phyloP scores from a whole-genome alignment of 176 grass and related monocot species.

The Chrysopogon serrulatus region DNA sequence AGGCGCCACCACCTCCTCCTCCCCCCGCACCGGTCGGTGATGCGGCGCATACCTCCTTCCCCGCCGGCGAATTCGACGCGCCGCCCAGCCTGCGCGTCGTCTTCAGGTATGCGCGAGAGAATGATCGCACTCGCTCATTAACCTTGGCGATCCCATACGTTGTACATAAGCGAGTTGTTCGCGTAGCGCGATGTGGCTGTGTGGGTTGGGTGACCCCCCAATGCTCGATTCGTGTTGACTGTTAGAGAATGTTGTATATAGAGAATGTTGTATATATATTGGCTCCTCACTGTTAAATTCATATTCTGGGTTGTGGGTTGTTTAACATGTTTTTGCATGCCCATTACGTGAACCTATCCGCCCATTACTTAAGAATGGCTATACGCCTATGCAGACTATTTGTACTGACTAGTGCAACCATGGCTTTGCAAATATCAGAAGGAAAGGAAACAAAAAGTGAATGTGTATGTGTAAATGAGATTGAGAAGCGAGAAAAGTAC shows the following conservation, averaged over 20 bases:
- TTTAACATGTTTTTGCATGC: neutral
- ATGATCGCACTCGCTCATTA: neutral
- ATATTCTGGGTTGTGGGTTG: neutral
- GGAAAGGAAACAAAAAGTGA: neutral
- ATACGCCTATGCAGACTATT: neutral
- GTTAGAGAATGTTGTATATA: neutral
- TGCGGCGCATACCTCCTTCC: neutral
- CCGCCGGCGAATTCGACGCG: neutral
- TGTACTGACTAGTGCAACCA: neutral
- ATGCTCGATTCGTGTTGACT: neutral
- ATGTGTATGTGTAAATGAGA: neutral
- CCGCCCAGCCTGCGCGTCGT: constrained; percentile 55
- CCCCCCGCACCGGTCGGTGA: constrained; percentile 2
- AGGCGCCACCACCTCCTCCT: constrained; percentile 36
- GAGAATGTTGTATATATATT: too few species aligned
- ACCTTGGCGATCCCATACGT: neutral
- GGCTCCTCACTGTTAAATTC: neutral
- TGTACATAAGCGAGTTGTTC: neutral
- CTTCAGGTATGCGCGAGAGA: constrained; percentile 50
- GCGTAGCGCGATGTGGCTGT: neutral
- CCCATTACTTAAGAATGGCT: neutral
- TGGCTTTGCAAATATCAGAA: neutral
- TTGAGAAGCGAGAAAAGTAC: neutral
- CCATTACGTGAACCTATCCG: neutral
- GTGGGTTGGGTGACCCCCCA: neutral